phyloP scores from a whole-genome alignment of 768 basidiomycete species.

The Dacryopinax primogenitus region DNA sequence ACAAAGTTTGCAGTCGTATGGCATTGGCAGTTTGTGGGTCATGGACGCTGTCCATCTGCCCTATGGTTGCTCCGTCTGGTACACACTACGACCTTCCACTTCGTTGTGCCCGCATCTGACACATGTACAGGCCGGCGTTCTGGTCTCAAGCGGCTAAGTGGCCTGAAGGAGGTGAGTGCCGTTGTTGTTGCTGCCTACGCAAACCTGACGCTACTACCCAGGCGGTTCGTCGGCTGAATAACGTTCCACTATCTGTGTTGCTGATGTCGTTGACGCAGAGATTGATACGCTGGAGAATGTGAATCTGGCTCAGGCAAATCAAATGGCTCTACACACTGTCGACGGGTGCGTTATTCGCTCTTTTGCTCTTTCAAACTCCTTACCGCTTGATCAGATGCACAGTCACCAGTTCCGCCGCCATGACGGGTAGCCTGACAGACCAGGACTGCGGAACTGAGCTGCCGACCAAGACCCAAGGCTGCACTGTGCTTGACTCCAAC shows the following conservation, averaged over 20 bases:
- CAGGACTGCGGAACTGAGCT: constrained; percentile 35
- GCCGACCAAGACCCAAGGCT: constrained; percentile 43
- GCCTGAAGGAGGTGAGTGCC: constrained; percentile 15
- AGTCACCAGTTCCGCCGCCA: constrained; percentile 13
- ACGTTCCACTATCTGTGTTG: background rate
- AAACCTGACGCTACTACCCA: background rate
- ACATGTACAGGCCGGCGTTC: constrained; percentile 13
- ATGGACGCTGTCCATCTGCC: constrained; percentile 30
- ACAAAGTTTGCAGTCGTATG: constrained; percentile 15
- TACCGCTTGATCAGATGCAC: constrained; percentile 13
- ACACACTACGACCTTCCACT: background rate
- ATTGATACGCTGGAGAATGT: constrained; percentile 34
- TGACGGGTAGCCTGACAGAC: constrained; percentile 25
- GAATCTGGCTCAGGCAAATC: constrained; percentile 27
- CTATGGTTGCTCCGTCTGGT: constrained; percentile 43
- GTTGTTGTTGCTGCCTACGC: background rate
- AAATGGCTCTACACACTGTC: constrained; percentile 27
- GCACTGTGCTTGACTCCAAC: constrained; percentile 45
- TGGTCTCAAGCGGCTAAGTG: constrained; percentile 17
- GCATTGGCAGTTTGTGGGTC: constrained; percentile 18
- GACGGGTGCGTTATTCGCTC: constrained; percentile 11
- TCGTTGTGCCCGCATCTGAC: background rate
- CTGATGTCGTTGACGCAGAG: constrained; percentile 16
- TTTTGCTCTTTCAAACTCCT: background rate
- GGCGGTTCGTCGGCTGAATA: background rate